Evolutionary conservation across 495 filamentous ascomycete genomes (phyloP), one percentile per base, ranked within the genome.

Genomic region (Letharia lupina): DNA sequence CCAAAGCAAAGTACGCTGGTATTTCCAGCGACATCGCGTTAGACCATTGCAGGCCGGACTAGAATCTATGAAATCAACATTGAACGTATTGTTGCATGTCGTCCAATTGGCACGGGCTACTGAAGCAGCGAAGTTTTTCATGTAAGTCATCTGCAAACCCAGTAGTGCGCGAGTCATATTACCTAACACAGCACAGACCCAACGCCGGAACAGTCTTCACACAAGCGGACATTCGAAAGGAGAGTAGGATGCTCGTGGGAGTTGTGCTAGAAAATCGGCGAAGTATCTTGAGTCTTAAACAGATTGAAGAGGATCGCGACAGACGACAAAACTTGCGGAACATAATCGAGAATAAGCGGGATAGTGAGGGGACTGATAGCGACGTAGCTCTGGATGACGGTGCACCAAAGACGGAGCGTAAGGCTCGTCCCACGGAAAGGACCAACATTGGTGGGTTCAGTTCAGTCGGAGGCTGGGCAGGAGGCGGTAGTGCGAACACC

Each of bases 41-140:
- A 47, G 44, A 37, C 13, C 23, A 33, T 33, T 62, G 18, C 41
- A 62, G 12, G 60, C 41, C 10, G 40, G 39, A 33, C 10, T 62
- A 12, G 23, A 35, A 28, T 23, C 60, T 47, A 44, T 62, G 39
- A 62, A 35, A 47, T 62, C 60, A 4, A 47, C 60, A 20, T 62
- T 62, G 60, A 31, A 42, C 6, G 60, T 62, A 5, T 20, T 62
- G 16, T 47, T 42, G 33, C 60, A 62, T 16, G 41, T 62, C 20
- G 60, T 62, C 2, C 60, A 62, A 18, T 5, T 62, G 20, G 60
- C 60, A 35, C 23, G 18, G 12, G 60, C 47, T 35, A 12, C 16
- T 47, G 41, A 47, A 18, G 60, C 40, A 47, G 41, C 23, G 15
- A 15, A 62, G 10, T 35, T 15, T 8, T 33, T 18, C 18, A 18